Base-by-base conservation (phyloP, 441 rosid species). In the Corymbia citriodora region DNA sequence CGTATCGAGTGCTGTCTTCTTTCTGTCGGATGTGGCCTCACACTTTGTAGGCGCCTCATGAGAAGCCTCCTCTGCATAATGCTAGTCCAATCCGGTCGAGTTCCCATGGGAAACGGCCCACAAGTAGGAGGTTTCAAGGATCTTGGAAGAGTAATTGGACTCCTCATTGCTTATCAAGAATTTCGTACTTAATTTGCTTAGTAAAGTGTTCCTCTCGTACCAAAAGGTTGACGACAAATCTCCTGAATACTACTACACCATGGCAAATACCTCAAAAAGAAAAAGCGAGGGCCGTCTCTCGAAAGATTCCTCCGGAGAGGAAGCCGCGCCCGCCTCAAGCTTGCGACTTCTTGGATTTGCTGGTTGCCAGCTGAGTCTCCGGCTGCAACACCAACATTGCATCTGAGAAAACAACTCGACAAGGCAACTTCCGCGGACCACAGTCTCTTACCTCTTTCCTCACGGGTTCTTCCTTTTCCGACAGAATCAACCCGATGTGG, bases 391-490 rank as follows among this genome's bases (percentile, higher is more conserved):
- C 50, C 89, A 45, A 65, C 36, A 14, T n/a, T 65, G 72, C 72
- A 65, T 65, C 36, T 65, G 13, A 70, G 74, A 19, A 16, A 70
- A n/a, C 10, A 12, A 29, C 49, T 88, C 18, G 49, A 31, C 59
- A 50, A n/a, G 36, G 36, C 9, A 65, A n/a, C 36, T 65, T 65
- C n/a, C n/a, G 36, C 72, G 36, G 15, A 15, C 33, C 13, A 63
- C 19, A n/a, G 40, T 23, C 48, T 29, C 68, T 50, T 49, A 89
- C 90, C 90, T 89, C 90, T 63, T 59, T 89, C 88, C 63, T 89
- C 45, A 89, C 90, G 55, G 90, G 49, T 31, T 89, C 90, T 82
- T 89, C 90, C 88, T 89, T 89, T 50, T 89, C 90, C 10, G 90
- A 89, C 88, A 89, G 48, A 16, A 89, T 82, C 40, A 89, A 87